A percentile compares a stretch with the other conserved stretches of the same genome.
Evolutionary conservation across 768 basidiomycete genomes (phyloP).

Genomic region (Crucibulum laeve): DNA sequence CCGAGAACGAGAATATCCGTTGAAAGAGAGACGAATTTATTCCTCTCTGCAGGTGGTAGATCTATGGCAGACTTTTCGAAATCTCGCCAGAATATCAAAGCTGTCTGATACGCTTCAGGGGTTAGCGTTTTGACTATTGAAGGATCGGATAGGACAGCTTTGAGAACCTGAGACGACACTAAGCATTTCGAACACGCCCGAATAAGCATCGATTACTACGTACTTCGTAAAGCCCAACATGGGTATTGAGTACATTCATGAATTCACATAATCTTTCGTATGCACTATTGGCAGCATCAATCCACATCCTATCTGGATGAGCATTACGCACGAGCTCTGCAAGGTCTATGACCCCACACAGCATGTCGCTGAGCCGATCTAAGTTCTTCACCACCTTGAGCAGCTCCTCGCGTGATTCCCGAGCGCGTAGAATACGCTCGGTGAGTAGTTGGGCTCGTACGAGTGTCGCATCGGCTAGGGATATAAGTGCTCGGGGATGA

Average conservation of each 20-base stretch:
- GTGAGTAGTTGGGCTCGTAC: conserved; percentile 80
- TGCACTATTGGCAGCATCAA: conserved; percentile 76
- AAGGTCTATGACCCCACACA: conserved; percentile 95
- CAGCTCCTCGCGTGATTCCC: conserved; percentile 70
- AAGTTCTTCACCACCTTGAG: conserved; percentile 91
- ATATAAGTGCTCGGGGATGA: conserved; percentile 62
- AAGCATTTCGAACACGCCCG: conserved; percentile 12
- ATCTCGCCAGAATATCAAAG: conserved; percentile 92
- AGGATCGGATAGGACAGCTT: conserved; percentile 63
- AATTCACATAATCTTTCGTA: conserved; percentile 93
- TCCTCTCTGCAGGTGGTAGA: conserved; percentile 71
- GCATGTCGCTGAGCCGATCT: conserved; percentile 91
- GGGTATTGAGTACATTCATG: conserved; percentile 96
- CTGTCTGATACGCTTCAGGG: conserved; percentile 79
- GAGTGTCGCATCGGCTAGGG: conserved; percentile 76
- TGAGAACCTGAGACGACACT: conserved; percentile 50
- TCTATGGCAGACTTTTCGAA: conserved; percentile 97
- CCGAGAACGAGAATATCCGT: conserved; percentile 87
- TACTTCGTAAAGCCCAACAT: conserved; percentile 87
- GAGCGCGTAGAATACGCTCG: conserved; percentile 72
- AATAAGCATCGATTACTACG: conserved; percentile 24
- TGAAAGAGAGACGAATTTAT: conserved; percentile 83
- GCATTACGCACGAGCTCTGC: conserved; percentile 92
- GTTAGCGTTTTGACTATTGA: conserved; percentile 61
- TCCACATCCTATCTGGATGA: conserved; percentile 85